Evolutionary conservation across 257 asterid species (phyloP).

Genomic region (Orobanche coerulescens): DNA sequence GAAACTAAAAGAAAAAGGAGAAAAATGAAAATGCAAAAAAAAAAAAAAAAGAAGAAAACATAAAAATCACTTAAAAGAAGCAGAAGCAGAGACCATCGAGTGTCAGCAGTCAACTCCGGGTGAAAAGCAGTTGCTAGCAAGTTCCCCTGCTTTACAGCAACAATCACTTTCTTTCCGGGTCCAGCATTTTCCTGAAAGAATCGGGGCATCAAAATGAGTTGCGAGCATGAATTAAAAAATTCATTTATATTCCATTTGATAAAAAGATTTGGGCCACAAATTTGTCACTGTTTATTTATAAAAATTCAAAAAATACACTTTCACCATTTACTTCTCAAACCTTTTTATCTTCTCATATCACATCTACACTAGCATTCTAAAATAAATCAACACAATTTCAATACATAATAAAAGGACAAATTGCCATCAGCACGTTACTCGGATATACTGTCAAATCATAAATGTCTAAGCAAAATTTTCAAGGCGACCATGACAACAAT

Average conservation of each 20-base stretch:
- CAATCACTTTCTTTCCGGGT: conserved; percentile 50
- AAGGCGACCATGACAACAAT: too few species aligned
- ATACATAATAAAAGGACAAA: not conserved
- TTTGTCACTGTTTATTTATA: too few species aligned
- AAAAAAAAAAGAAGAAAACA: not conserved
- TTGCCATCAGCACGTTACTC: too few species aligned
- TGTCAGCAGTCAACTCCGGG: conserved; percentile 96
- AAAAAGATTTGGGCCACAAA: too few species aligned
- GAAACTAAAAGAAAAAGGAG: too few species aligned
- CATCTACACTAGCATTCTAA: not conserved
- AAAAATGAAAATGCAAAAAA: not conserved
- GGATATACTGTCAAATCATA: too few species aligned
- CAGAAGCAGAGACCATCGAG: conserved; percentile 58
- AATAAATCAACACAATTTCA: not conserved
- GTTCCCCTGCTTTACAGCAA: conserved; percentile 95
- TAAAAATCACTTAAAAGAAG: not conserved
- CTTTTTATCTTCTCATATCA: too few species aligned
- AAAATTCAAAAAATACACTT: too few species aligned
- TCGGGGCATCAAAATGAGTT: conserved; percentile 3
- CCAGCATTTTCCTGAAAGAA: conserved; percentile 38
- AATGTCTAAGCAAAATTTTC: too few species aligned
- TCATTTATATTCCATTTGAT: too few species aligned
- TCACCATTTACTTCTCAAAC: too few species aligned
- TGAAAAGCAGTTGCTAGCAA: conserved; percentile 97
- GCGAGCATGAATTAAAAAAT: too few species aligned